Evolutionary conservation across 352 stramenopile genomes (phyloP).

Genomic region (Phytophthora crassamura): DNA sequence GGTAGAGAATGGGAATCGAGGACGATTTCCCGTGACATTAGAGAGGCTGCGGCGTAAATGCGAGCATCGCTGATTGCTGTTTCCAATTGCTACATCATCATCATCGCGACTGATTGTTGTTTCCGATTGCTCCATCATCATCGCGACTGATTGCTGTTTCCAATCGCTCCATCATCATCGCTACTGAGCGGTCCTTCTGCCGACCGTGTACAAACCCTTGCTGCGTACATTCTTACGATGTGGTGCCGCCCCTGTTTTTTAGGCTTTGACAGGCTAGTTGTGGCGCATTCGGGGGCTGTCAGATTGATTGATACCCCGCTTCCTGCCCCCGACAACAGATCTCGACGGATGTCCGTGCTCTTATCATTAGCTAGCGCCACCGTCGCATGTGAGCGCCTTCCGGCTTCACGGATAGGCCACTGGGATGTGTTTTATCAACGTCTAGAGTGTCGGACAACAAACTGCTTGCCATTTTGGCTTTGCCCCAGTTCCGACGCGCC

Average conservation of each 20-base stretch:
- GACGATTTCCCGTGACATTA: too few relatives aligned
- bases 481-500: slow-evolving; percentile 1
- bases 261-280: slow-evolving; percentile 22
- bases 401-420: slow-evolving; percentile 19
- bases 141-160: too few relatives aligned
- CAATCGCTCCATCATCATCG: too few relatives aligned
- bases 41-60: too few relatives aligned
- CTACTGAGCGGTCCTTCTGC: too few relatives aligned
- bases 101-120: too few relatives aligned
- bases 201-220: too few relatives aligned
- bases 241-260: slow-evolving; percentile 30
- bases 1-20: too few relatives aligned
- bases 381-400: slow-evolving; percentile 3
- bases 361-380: slow-evolving; percentile 24
- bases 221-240: slow-evolving; percentile 29
- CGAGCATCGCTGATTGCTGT: too few relatives aligned
- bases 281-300: slow-evolving; percentile 17
- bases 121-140: too few relatives aligned
- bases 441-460: slow-evolving; percentile 15
- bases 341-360: slow-evolving; percentile 12
- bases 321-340: slow-evolving; percentile 24
- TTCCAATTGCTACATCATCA: too few relatives aligned
- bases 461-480: slow-evolving; percentile 28
- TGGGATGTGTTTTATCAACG: slow-evolving; percentile 10
- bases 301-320: background rate